A percentile compares a stretch with the other conserved stretches of the same genome.
phyloP scores from a whole-genome alignment of 139 green algal genomes.

The Volvox reticuliferus region DNA sequence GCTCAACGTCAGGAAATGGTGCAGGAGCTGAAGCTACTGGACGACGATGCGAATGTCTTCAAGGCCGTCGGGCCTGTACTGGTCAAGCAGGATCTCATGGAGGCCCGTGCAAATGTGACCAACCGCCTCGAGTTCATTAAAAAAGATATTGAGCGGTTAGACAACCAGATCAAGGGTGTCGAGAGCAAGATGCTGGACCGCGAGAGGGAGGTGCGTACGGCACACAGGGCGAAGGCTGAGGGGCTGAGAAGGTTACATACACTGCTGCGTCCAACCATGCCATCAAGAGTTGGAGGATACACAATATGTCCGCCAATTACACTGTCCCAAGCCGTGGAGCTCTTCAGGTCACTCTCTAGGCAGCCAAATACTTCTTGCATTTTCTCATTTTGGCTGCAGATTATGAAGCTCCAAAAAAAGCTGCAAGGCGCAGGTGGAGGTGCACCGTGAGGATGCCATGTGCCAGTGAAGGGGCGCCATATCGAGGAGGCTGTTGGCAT shows the following conservation, averaged over 20 bases:
- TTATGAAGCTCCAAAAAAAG: slow-evolving; percentile 47
- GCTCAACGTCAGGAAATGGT: background rate
- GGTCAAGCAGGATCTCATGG: slow-evolving; percentile 85
- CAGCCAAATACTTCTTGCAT: too few species aligned
- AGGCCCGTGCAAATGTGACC: slow-evolving; percentile 89
- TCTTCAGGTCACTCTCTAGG: background rate
- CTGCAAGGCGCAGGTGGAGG: slow-evolving; percentile 5
- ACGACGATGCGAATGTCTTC: slow-evolving; percentile 87
- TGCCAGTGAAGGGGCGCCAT: too few species aligned
- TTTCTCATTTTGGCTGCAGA: background rate
- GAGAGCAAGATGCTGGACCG: slow-evolving; percentile 65
- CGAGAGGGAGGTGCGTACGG: slow-evolving; percentile 60
- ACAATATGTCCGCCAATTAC: too few species aligned
- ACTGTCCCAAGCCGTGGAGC: too few species aligned
- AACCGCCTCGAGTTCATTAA: slow-evolving; percentile 94
- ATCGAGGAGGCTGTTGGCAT: too few species aligned
- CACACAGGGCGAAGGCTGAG: background rate
- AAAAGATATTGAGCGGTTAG: slow-evolving; percentile 64
- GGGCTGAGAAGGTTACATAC: too few species aligned
- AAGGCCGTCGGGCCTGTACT: slow-evolving; percentile 93
- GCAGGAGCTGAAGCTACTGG: slow-evolving; percentile 86
- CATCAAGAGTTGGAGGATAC: too few species aligned
- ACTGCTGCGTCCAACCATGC: too few species aligned
- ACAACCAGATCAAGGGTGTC: slow-evolving; percentile 63
- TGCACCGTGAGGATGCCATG: background rate